Evolutionary conservation across 352 stramenopile species (phyloP).

Genomic region (Globisporangium rhizosaccharum): DNA sequence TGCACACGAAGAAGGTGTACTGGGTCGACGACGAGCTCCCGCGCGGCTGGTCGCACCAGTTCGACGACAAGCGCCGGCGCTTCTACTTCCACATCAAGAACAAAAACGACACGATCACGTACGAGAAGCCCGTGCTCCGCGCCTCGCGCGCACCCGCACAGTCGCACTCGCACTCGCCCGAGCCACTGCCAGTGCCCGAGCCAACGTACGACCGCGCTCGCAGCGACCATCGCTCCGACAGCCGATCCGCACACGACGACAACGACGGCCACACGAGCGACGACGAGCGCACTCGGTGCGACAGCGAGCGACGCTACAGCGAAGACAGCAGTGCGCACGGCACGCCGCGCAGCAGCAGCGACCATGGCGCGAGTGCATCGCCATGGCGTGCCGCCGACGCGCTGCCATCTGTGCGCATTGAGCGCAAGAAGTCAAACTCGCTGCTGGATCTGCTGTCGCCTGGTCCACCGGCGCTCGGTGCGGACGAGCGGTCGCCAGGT

Average conservation of each 20-base stretch:
- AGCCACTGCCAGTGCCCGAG: conserved; percentile 37
- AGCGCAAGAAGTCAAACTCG: conserved; percentile 72
- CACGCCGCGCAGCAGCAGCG: conserved; percentile 1
- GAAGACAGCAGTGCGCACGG: conserved; percentile 12
- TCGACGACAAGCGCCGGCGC: conserved; percentile 46
- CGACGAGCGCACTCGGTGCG: conserved; percentile 1
- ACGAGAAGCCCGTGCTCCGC: conserved; percentile 63
- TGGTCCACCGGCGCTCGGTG: conserved; percentile 30
- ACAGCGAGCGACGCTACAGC: conserved; percentile 5
- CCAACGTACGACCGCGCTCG: conserved; percentile 29
- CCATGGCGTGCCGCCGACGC: conserved; percentile 5
- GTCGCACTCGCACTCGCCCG: conserved; percentile 16
- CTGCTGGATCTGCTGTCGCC: conserved; percentile 71
- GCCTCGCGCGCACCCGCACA: background rate
- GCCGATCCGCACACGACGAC: conserved; percentile 1
- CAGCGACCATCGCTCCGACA: too few species aligned
- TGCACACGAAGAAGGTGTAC: conserved; percentile 71
- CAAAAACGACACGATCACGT: conserved; percentile 64
- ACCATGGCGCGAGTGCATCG: conserved; percentile 3
- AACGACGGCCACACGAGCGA: background rate
- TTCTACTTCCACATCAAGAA: conserved; percentile 79
- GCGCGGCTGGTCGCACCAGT: conserved; percentile 74
- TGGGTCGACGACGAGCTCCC: conserved; percentile 81
- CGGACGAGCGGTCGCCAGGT: conserved; percentile 31
- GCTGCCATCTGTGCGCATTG: conserved; percentile 16